Percentiles rank a stretch among this genome's conserved stretches.
phyloP scores from a whole-genome alignment of 208 protist species.

The Lotmaria passim region DNA sequence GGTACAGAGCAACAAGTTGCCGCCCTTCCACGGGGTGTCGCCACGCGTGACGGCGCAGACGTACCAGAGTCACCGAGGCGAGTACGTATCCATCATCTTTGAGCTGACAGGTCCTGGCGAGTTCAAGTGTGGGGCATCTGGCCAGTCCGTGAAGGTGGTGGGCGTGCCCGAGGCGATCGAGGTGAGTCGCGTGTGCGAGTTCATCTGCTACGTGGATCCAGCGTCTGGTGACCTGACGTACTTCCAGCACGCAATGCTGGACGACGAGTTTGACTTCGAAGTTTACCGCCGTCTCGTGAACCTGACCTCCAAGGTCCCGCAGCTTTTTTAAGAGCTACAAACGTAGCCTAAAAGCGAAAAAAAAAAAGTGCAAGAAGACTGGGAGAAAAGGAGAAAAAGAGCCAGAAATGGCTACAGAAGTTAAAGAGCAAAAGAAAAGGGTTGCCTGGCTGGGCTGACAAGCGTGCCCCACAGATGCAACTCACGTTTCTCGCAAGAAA shows the following conservation, averaged over 20 bases:
- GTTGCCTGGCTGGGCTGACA: too few relatives aligned
- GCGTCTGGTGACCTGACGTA: slow-evolving; percentile 75
- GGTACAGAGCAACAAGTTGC: slow-evolving; percentile 45
- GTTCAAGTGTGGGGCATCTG: slow-evolving; percentile 73
- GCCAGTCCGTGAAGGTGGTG: slow-evolving; percentile 62
- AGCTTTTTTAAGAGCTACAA: slow-evolving; percentile 69
- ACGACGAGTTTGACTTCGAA: slow-evolving; percentile 93
- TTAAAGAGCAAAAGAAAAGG: too few relatives aligned
- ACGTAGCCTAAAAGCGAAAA: neutral
- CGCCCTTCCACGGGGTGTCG: slow-evolving; percentile 80
- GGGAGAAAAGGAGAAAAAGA: neutral
- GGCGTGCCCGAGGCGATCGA: slow-evolving; percentile 71
- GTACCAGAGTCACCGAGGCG: slow-evolving; percentile 70
- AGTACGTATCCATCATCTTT: slow-evolving; percentile 88
- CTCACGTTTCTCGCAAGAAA: too few relatives aligned
- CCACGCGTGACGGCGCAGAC: slow-evolving; percentile 81
- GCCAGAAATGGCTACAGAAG: too few relatives aligned
- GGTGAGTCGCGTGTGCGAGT: slow-evolving; percentile 90
- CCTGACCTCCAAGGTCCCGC: slow-evolving; percentile 80
- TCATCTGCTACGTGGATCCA: slow-evolving; percentile 90
- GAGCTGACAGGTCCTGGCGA: slow-evolving; percentile 76
- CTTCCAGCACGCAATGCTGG: slow-evolving; percentile 84
- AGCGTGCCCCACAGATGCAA: too few relatives aligned
- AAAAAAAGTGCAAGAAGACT: neutral
- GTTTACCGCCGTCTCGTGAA: slow-evolving; percentile 81